Evolutionary conservation across 352 stramenopile species (phyloP), one percentile per base, ranked within the genome.

Genomic region (Saprolegnia diclina): DNA sequence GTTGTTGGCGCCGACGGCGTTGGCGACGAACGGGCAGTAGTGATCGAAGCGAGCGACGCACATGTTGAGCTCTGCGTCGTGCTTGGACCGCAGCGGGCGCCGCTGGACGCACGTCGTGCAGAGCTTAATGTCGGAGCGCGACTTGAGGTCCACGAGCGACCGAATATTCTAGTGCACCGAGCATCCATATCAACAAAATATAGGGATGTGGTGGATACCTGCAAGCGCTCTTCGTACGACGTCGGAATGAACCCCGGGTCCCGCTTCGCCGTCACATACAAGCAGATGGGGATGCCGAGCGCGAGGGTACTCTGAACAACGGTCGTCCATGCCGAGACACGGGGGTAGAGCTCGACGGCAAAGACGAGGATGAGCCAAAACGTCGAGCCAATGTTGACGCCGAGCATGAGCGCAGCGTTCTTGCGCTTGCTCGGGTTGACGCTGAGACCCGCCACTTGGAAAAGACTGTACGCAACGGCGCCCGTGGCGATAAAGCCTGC

Each of bases 1-100:
- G 81, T 99, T 99, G 37, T 88, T 79, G 42, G 90, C 81, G 13
- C 95, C 97, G 56, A 99, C 90, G 66, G 93, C 98, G 80, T 95
- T 98, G 50, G 90, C 87, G 40, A 90, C 85, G 64, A 91, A 94
- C 13, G 86, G 86, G 24, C 86, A 94, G 64, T 92, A 92, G 71
- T 94, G 86, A 65, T 94, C 86, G 59, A 92, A 94, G 70, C 80
- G 85, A 38, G 85, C 81, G 62, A 94, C 86, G 73, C 86, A 94
- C 22, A 76, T 77, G 66, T 89, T 87, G 45, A 88, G 72, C 68
- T 92, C 85, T 4, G 85, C 82, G 53, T 83, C 90, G 72, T 92
- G 85, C 65, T 92, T 92, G 52, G 80, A 81, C 21, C 85, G 85
- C 26, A 92, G 74, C 22, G 85, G 85, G 1, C 85, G 80, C 21